Base-by-base conservation (phyloP, 495 filamentous ascomycete genomes). In the Xylaria flabelliformis region DNA sequence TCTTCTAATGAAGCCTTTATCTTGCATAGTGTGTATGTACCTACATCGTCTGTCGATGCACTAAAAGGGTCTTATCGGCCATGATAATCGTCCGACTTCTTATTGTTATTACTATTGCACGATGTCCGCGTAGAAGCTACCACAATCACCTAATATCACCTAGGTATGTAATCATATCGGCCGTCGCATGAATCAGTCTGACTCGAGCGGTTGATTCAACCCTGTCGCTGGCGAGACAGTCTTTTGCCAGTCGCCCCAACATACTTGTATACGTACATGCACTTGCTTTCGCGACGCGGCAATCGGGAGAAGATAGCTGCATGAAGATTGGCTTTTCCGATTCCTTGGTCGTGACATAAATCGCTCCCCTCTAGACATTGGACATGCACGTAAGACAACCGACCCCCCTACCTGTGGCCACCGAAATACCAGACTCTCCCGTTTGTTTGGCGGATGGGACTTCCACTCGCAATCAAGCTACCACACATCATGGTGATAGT, bases 181-280 rank as follows among this genome's bases (percentile, higher is more conserved):
- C 58, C 17, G 53, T 19, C n/a, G 68, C 68, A 70, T 70, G 68
- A 64, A 70, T 70, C 58, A 55, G 67, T 62, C 41, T 39, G 56
- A 41, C 67, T 53, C 46, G 42, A 48, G 39, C 51, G 50, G 34
- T 56, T 68, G 51, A 36, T 68, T 15, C 13, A 46, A 53, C 64
- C 64, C 46, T 67, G 46, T 21, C 29, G 46, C 10, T 29, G 26
- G 46, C 46, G 44, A 36, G 17, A 53, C 64, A 7, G 42, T 41
- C 36, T 34, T 32, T 50, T 2, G 41, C 24, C 42, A 19, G 39
- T 29, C 39, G 10, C 63, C n/a, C 64, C 17, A 34, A 42, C 12
- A 42, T 42, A 42, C 36, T 34, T 36, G 26, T 29, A 36, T 36
- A 13, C 26, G 4, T 34, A 61, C 32, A 26, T 56, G 34, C 50